Base-by-base conservation (phyloP, 2,329 filamentous ascomycete species). In the Boeremia lycopersici region DNA sequence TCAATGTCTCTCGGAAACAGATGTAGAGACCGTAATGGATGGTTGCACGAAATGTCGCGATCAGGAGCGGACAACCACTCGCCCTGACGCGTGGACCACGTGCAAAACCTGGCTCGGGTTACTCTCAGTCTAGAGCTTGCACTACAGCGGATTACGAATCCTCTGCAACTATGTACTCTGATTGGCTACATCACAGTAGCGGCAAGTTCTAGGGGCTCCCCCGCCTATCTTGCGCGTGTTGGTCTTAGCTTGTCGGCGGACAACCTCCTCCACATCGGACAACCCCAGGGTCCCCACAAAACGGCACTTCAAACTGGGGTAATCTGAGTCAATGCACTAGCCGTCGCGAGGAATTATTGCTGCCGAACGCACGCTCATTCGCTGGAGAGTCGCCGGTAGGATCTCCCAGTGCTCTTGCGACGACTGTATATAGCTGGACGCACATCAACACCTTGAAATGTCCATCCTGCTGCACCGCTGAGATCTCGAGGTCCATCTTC, bases 221-320 rank as follows among this genome's bases (percentile, higher is more conserved):
- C 59, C 50, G 48, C 57, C 4, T 41, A n/a, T 40, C 45, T 36
- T 36, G 45, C 25, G 34, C 42, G 10, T 36, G 28, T 59, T 49
- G 10, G 50, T 48, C 34, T 39, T 41, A 44, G 36, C 15, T 47
- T 26, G n/a, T 11, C 15, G 15, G 33, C 48, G 39, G 44, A 52
- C 42, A 42, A 33, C 35, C 15, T 31, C 44, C 61, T 54, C 57
- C 61, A 61, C 57, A 60, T 57, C 61, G 59, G 57, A 61, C 38
- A 42, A 49, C 56, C 58, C 61, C 40, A 44, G 12, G 6, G 33
- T 51, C 48, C 34, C 62, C 51, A 54, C 51, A 48, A 49, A 54
- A 40, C 40, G 45, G 34, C 45, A 31, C 5, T 30, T 45, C 33
- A 36, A 35, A 11, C 43, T 53, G 49, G 51, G 51, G 49, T 45